Conservation (phyloP, 345 rosid species). For the Clarkia xantiana region DNA sequence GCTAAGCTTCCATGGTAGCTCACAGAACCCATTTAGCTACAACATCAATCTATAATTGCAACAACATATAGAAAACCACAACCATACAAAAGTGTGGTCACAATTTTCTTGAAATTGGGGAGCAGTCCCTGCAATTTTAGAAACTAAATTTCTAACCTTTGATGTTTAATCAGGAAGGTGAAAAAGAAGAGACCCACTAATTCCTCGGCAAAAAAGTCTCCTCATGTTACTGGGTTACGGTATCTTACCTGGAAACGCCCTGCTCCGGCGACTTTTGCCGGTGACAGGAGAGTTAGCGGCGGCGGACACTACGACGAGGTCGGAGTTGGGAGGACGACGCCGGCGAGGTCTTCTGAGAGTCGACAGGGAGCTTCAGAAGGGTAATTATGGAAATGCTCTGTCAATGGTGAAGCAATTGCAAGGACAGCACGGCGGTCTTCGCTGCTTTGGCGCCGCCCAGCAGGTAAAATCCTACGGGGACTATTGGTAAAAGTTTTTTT, state of each 20-base stretch:
- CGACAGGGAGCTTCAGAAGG: constrained; percentile 27
- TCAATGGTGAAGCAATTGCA: constrained; percentile 34
- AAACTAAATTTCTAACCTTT: no score
- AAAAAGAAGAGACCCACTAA: no score
- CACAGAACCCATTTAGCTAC: not conserved
- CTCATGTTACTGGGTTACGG: not conserved
- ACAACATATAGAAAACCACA: no score
- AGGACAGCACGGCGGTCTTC: constrained; percentile 26
- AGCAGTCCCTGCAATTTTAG: no score
- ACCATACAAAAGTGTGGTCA: no score
- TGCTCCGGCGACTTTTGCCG: not conserved
- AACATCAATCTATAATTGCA: no score
- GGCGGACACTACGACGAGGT: constrained; percentile 1
- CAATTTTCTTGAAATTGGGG: no score
- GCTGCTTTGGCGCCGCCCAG: constrained; percentile 35
- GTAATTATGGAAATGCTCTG: constrained; percentile 26
- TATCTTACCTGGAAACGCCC: not conserved
- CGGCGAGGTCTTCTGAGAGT: constrained; percentile 27
- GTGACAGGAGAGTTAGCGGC: not conserved
- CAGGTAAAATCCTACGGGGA: constrained; percentile 12
- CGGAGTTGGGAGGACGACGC: constrained; percentile 11
- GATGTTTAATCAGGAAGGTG: no score
- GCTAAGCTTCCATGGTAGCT: constrained; percentile 11
- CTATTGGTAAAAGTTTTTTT: not conserved
- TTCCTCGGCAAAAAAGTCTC: no score